Percentiles rank a stretch among this genome's conserved stretches.
Evolutionary conservation across 768 basidiomycete genomes (phyloP).

Genomic region (Galerina sulciceps): DNA sequence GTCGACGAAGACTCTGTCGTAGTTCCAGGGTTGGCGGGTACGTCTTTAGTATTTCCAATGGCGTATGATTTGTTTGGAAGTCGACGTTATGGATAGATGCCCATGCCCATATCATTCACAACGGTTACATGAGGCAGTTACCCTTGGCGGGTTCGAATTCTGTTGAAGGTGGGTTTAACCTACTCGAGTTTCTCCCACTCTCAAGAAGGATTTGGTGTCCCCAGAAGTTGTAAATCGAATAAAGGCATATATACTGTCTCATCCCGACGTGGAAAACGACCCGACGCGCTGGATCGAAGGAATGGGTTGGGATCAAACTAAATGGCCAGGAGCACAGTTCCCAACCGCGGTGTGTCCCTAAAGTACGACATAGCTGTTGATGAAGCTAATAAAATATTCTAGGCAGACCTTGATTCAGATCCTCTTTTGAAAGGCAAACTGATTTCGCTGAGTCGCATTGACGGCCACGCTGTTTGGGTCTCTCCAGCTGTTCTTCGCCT

Average conservation of each 20-base stretch:
- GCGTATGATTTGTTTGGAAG: not conserved
- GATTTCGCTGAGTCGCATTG: constrained; percentile 77
- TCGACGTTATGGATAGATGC: constrained; percentile 52
- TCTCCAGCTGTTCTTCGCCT: constrained; percentile 71
- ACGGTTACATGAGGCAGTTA: constrained; percentile 73
- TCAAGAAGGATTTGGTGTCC: not conserved
- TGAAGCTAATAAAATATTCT: not conserved
- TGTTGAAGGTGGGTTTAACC: constrained; percentile 51
- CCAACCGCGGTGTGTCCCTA: constrained; percentile 65
- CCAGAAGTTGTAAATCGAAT: constrained; percentile 68
- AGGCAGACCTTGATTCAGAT: constrained; percentile 79
- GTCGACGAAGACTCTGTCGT: constrained; percentile 31
- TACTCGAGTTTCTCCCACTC: not conserved
- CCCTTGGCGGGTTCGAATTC: constrained; percentile 63
- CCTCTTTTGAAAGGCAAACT: constrained; percentile 67
- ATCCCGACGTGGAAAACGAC: constrained; percentile 60
- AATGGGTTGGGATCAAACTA: constrained; percentile 94
- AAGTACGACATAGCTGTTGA: too few relatives aligned
- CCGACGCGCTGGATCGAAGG: constrained; percentile 76
- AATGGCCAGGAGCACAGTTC: constrained; percentile 65
- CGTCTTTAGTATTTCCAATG: not conserved
- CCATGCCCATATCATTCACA: constrained; percentile 78
- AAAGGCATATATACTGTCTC: constrained; percentile 57
- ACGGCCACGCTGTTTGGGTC: constrained; percentile 89
- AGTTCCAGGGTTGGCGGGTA: constrained; percentile 78